Conservation (phyloP, 2,329 filamentous ascomycete species). For the Aspergillus nomiae region DNA sequence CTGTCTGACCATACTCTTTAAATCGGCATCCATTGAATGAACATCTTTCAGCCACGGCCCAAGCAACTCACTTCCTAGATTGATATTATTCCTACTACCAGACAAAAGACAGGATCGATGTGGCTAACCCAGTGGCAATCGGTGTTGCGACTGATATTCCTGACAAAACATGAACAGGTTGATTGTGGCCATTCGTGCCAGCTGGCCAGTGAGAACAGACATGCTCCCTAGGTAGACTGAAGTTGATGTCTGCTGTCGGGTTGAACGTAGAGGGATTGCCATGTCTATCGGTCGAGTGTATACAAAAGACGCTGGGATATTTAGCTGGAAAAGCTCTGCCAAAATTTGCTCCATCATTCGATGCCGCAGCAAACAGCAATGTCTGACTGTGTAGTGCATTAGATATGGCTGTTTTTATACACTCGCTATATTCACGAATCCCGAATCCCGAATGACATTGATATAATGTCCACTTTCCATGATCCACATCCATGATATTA, state of each 20-base stretch:
- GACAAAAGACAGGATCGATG: slow-evolving; percentile 14
- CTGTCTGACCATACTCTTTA: slow-evolving; percentile 15
- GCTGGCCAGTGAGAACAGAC: slow-evolving; percentile 16
- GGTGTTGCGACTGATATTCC: slow-evolving; percentile 19
- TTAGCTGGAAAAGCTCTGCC: slow-evolving; percentile 17
- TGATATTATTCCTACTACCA: slow-evolving; percentile 6
- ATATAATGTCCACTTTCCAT: slow-evolving; percentile 20
- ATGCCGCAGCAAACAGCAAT: slow-evolving; percentile 16
- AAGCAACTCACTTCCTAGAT: slow-evolving; percentile 8
- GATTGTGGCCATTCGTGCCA: slow-evolving; percentile 9
- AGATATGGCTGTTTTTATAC: slow-evolving; percentile 12
- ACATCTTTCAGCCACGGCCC: slow-evolving; percentile 12
- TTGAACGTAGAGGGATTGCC: slow-evolving; percentile 16
- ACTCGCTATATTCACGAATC: slow-evolving; percentile 15
- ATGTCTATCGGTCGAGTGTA: slow-evolving; percentile 17
- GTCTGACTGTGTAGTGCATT: slow-evolving; percentile 13
- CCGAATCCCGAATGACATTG: slow-evolving; percentile 14
- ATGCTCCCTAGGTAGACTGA: slow-evolving; percentile 17
- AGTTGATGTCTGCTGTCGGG: slow-evolving; percentile 15
- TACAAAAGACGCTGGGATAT: slow-evolving; percentile 17
- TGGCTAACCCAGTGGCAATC: slow-evolving; percentile 14
- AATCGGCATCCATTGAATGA: slow-evolving; percentile 15
- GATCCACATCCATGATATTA: no score
- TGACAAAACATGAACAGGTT: slow-evolving; percentile 9
- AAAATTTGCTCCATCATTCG: slow-evolving; percentile 16